A percentile compares a stretch with the other conserved stretches of the same genome.
Conservation (phyloP, 2,329 filamentous ascomycete species). For the Penicillium sp. region DNA sequence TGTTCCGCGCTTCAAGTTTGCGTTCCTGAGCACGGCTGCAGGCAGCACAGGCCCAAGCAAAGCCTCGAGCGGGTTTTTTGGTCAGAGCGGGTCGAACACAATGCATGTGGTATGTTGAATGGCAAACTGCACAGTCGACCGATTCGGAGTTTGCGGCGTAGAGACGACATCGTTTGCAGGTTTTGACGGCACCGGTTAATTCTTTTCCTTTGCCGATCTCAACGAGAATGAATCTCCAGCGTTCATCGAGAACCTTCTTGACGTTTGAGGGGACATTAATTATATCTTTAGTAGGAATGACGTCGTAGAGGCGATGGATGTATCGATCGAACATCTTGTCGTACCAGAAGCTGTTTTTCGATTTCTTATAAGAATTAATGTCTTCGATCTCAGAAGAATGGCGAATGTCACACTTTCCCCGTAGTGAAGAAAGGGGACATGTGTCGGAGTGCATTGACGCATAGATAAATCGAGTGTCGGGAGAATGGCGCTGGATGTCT, state of each 20-base stretch:
- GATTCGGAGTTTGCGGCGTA: constrained; percentile 97
- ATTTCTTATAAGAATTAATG: constrained; percentile 81
- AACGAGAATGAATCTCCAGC: constrained; percentile 94
- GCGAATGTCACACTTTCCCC: constrained; percentile 88
- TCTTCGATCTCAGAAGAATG: constrained; percentile 85
- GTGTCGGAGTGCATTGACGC: constrained; percentile 99
- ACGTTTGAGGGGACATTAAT: constrained; percentile 96
- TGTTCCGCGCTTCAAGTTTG: constrained; percentile 86
- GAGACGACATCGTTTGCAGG: constrained; percentile 86
- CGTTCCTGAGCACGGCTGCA: constrained; percentile 96
- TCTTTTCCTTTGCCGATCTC: constrained; percentile 94
- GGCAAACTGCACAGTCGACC: constrained; percentile 94
- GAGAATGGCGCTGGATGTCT: constrained; percentile 89
- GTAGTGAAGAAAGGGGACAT: constrained; percentile 85
- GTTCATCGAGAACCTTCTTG: constrained; percentile 92
- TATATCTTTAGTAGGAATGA: constrained; percentile 86
- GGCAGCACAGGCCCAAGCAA: constrained; percentile 95
- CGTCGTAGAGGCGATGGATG: constrained; percentile 96
- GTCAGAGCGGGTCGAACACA: constrained; percentile 89
- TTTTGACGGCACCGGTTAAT: constrained; percentile 91
- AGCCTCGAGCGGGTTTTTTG: constrained; percentile 95
- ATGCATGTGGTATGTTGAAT: constrained; percentile 96
- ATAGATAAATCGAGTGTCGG: constrained; percentile 88
- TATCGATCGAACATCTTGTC: constrained; percentile 98
- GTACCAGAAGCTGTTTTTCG: constrained; percentile 90